Evolutionary conservation across 352 stramenopile genomes (phyloP), one percentile per base, ranked within the genome.

Genomic region (Globisporangium splendens): DNA sequence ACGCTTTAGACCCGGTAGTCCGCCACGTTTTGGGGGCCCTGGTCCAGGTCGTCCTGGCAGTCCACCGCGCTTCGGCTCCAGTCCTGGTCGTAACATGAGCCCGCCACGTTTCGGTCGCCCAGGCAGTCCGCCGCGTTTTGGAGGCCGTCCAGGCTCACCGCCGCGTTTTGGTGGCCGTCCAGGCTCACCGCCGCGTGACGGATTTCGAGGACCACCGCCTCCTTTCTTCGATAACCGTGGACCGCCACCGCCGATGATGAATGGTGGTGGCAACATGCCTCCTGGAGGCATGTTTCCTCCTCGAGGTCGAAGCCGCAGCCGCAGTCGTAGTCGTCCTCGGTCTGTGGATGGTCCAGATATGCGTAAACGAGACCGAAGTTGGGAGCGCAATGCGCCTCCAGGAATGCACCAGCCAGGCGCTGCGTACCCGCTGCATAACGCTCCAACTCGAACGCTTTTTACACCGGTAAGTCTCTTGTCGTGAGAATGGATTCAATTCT

Each of bases 191-290:
- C 61, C 62, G 35, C 74, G 62, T 10, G 71, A 70, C 35, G 49
- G 54, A 24, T 66, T 49, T 15, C 47, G 65, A 52, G 64, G 59
- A 18, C 69, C 65, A 59, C 58, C 46, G 1, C 50, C 52, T 1
- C 43, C 50, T 42, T 50, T 61, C 50, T 74, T 81, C 63, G 70
- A 73, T 50, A 61, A 69, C 48, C 70, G 64, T 51, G 63, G 73
- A 12, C 66, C 54, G 13, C 62, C 58, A 6, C 61, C 65, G 35
- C 64, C 57, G 13, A 72, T 65, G 57, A 75, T 66, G 60, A 71
- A 64, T 35, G 28, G 28, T 35, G 28, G 28, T 50, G 64, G 63
- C 47, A 38, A 51, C 31, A 42, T 50, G 6, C 35, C 42, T 17
- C 56, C 11, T 13, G n/a, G 39, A 50, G 42, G 63, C 1, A 48